Evolutionary conservation across 805 yeast species (phyloP).

Genomic region (Hanseniaspora meyeri): DNA sequence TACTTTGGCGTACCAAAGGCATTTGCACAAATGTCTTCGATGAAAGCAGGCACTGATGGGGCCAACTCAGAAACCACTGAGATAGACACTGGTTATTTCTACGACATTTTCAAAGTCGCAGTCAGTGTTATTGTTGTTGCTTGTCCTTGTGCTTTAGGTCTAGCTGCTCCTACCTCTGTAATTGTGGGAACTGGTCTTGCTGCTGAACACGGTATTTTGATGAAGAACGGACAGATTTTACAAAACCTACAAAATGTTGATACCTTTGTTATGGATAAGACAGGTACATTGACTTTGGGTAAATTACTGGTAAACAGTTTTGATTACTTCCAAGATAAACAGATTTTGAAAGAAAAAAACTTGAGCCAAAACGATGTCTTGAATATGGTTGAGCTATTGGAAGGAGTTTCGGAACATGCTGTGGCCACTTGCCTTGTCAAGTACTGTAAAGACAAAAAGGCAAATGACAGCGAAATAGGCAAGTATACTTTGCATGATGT

Average conservation of each 20-base stretch:
- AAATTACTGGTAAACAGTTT: constrained; percentile 40
- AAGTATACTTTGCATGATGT: constrained; percentile 18
- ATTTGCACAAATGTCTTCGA: constrained; percentile 29
- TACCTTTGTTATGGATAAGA: constrained; percentile 76
- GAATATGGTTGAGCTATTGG: constrained; percentile 46
- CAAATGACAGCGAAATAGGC: neutral
- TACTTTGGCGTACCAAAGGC: constrained; percentile 33
- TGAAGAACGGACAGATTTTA: constrained; percentile 84
- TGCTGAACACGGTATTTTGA: constrained; percentile 74
- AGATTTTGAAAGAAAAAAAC: constrained; percentile 6
- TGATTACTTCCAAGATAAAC: constrained; percentile 15
- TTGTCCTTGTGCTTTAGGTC: constrained; percentile 95
- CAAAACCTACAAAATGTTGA: constrained; percentile 58
- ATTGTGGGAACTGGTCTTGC: constrained; percentile 99
- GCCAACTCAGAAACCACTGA: constrained; percentile 11
- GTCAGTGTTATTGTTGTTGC: constrained; percentile 94
- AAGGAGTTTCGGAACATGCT: constrained; percentile 74
- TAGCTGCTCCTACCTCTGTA: constrained; percentile 96
- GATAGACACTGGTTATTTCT: constrained; percentile 37
- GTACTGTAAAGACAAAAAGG: constrained; percentile 21
- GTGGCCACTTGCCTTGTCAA: constrained; percentile 58
- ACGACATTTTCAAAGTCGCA: constrained; percentile 62
- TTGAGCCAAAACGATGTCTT: constrained; percentile 32
- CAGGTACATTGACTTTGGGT: constrained; percentile 90
- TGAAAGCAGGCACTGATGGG: neutral